Evolutionary conservation across 2,329 filamentous ascomycete genomes (phyloP).

Genomic region (Geosmithia putterillii): DNA sequence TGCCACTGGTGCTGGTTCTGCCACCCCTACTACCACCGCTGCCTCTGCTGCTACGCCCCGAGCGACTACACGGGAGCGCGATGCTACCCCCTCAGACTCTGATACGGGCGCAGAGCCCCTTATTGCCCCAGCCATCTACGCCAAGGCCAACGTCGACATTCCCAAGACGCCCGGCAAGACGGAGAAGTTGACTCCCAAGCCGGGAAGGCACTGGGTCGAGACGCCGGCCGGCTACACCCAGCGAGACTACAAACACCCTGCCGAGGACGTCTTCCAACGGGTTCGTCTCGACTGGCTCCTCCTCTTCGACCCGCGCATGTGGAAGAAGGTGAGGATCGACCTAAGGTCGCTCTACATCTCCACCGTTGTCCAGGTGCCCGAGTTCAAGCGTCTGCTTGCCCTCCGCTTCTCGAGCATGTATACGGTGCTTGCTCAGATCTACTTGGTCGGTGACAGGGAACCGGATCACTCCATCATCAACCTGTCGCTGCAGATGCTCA

Average conservation of each 20-base stretch:
- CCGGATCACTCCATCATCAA: slow-evolving; percentile 99
- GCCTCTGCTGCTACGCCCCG: slow-evolving; percentile 10
- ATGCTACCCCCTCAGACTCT: slow-evolving; percentile 59
- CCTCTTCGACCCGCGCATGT: slow-evolving; percentile 86
- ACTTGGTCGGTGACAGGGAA: slow-evolving; percentile 89
- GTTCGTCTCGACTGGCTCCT: slow-evolving; percentile 91
- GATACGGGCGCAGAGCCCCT: slow-evolving; percentile 55
- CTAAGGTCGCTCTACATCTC: slow-evolving; percentile 90
- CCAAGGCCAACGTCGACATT: slow-evolving; percentile 57
- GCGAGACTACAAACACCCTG: slow-evolving; percentile 49
- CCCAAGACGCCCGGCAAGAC: slow-evolving; percentile 66
- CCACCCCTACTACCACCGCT: background rate
- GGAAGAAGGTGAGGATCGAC: slow-evolving; percentile 89
- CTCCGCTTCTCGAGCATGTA: slow-evolving; percentile 92
- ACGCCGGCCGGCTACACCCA: slow-evolving; percentile 60
- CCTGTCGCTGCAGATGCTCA: slow-evolving; percentile 90
- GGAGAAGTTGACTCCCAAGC: slow-evolving; percentile 38
- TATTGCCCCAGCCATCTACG: slow-evolving; percentile 47
- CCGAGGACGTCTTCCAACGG: slow-evolving; percentile 81
- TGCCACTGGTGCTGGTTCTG: slow-evolving; percentile 10
- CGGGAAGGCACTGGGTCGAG: slow-evolving; percentile 76
- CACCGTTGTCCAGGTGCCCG: slow-evolving; percentile 86
- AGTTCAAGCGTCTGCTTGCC: slow-evolving; percentile 90
- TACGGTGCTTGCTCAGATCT: slow-evolving; percentile 84
- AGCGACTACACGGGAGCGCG: slow-evolving; percentile 35